Evolutionary conservation across 78 protist species (phyloP), one percentile per base, ranked within the genome.

Genomic region (Paratrimastix pyriformis): DNA sequence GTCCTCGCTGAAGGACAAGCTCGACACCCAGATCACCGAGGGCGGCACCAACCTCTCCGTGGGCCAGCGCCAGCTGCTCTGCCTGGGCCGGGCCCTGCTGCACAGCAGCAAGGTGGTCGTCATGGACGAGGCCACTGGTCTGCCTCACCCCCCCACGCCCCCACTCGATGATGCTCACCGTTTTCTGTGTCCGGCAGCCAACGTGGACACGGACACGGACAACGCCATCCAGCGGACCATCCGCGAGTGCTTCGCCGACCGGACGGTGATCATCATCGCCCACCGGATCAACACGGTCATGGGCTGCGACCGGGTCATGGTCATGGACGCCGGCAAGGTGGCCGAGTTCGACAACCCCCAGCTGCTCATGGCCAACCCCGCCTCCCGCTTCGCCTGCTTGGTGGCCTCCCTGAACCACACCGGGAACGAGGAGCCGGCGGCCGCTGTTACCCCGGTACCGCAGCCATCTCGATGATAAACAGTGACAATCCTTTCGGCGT

Each of bases 11-110:
- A 77, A 76, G 2, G 77, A 62, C 3, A 75, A 77, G n/a, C 68
- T 89, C 6, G 62, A 42, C 6, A 0, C 0, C 3, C 39, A 8
- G 9, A 43, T 79, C 30, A 35, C 46, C 1, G 81, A 79, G 60
- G 6, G 40, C 32, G 92, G 95, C 37, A 52, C 40, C 66, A 83
- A 84, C 74, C 43, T 83, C 0, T 58, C 76, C 2, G 69, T 71
- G 18, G 97, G 97, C 15, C 93, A 93, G 75, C 77, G 91, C 0
- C 96, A 94, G 84, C 84, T 95, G 39, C 35, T 95, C 11, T 92
- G 98, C 73, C 26, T 93, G n/a, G 94, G 89, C 1, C 80, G 98
- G 21, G 98, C 98, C 18, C 39, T 94, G 38, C 77, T 90, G 35
- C 58, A 87, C 26, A 66, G 62, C 13, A 39, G 93, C 8, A 86